Conservation (phyloP, 768 basidiomycete genomes). For the Tricholoma saponaceum region DNA sequence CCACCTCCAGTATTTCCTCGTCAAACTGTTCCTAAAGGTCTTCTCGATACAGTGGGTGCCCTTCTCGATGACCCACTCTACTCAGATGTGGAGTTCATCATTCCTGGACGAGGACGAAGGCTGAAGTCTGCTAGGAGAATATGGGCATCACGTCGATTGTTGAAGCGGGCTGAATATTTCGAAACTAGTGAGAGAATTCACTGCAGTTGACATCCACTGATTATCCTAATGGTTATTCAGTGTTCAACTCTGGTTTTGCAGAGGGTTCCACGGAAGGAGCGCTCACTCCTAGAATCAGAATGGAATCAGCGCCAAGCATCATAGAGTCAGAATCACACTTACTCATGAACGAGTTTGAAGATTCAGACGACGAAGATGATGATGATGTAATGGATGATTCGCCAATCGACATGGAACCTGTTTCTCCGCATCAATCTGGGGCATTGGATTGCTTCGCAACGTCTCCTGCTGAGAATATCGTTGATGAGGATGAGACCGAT, state of each 20-base stretch:
- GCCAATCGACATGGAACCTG: conserved; percentile 22
- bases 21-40: conserved; percentile 59
- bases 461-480: conserved; percentile 7
- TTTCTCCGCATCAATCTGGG: conserved; percentile 5
- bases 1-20: conserved; percentile 43
- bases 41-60: conserved; percentile 68
- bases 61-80: conserved; percentile 80
- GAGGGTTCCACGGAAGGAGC: conserved; percentile 40
- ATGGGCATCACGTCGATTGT: conserved; percentile 64
- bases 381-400: conserved; percentile 18
- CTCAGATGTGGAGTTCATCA: conserved; percentile 79
- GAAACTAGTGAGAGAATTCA: conserved; percentile 48
- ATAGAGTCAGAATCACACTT: conserved; percentile 23
- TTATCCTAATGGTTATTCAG: conserved; percentile 28
- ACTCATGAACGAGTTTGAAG: conserved; percentile 45
- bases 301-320: conserved; percentile 15
- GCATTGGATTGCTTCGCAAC: conserved; percentile 2
- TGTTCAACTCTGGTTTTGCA: conserved; percentile 71
- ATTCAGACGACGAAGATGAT: conserved; percentile 41
- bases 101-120: conserved; percentile 43
- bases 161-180: conserved; percentile 76
- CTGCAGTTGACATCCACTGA: neutral
- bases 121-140: conserved; percentile 43
- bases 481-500: conserved; percentile 22
- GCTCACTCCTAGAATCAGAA: conserved; percentile 19